Evolutionary conservation across 495 filamentous ascomycete species (phyloP).

Genomic region (Opeltia flavorubescens): DNA sequence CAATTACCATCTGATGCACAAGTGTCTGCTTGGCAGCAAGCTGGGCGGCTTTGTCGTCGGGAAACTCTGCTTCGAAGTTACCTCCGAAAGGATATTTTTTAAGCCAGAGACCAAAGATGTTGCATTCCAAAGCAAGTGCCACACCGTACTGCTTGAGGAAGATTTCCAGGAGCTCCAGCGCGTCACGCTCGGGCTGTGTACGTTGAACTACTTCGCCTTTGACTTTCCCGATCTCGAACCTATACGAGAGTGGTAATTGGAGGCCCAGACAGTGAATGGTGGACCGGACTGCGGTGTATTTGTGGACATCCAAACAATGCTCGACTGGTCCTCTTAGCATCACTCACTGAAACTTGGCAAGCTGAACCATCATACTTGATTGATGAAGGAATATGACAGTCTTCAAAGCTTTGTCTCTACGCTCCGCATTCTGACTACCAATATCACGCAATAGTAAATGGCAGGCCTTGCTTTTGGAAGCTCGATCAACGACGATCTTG

Average conservation of each 20-base stretch:
- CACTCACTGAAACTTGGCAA: neutral
- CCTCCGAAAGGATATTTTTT: constrained; percentile 31
- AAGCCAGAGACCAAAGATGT: constrained; percentile 33
- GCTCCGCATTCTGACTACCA: constrained; percentile 21
- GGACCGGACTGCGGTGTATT: neutral
- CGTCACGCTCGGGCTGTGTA: constrained; percentile 6
- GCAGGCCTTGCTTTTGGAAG: constrained; percentile 28
- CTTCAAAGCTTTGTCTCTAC: constrained; percentile 26
- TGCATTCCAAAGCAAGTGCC: neutral
- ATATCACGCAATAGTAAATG: constrained; percentile 30
- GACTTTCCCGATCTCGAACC: constrained; percentile 1
- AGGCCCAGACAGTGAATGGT: neutral
- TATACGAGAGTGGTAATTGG: neutral
- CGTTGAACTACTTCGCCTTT: neutral
- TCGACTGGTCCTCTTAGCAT: neutral
- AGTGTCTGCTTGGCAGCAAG: constrained; percentile 1
- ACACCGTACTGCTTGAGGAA: neutral
- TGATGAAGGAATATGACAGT: constrained; percentile 31
- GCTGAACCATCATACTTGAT: constrained; percentile 19
- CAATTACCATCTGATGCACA: neutral
- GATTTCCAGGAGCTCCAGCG: constrained; percentile 5
- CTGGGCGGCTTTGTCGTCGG: neutral
- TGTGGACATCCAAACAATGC: neutral
- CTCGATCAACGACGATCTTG: constrained; percentile 35
- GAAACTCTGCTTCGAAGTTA: neutral